These are phyloP conservation scores for Novymonas esmeraldas DNA, from an alignment of 208 protist species.

Conservation along the genomic window DNA sequence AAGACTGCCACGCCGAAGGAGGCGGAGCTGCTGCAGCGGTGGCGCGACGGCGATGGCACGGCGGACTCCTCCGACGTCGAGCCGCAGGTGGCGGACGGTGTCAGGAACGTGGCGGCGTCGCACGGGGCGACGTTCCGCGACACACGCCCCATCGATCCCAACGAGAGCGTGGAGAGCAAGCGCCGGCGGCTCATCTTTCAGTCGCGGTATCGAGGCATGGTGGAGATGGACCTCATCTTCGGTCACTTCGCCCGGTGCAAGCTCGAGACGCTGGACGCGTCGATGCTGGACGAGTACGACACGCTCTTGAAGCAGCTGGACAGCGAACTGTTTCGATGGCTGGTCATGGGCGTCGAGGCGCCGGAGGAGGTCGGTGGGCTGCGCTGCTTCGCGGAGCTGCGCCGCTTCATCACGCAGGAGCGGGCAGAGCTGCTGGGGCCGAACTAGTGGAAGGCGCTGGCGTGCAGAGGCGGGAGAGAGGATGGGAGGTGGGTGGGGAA, in stretches of 20 bases:
- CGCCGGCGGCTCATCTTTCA: slow-evolving; percentile 82
- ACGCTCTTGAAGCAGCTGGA: slow-evolving; percentile 82
- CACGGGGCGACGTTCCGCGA: slow-evolving; percentile 71
- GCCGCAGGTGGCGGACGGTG: slow-evolving; percentile 18
- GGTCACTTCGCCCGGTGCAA: slow-evolving; percentile 76
- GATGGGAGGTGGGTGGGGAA: no score
- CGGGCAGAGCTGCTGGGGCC: slow-evolving; percentile 58
- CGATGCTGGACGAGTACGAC: slow-evolving; percentile 85
- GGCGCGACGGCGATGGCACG: slow-evolving; percentile 28
- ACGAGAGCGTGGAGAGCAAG: slow-evolving; percentile 67
- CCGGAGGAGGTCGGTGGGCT: slow-evolving; percentile 57
- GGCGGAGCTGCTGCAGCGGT: slow-evolving; percentile 41
- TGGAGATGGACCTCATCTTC: slow-evolving; percentile 91
- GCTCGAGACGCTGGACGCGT: slow-evolving; percentile 40
- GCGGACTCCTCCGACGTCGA: slow-evolving; percentile 29
- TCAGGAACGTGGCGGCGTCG: slow-evolving; percentile 36
- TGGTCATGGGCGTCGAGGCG: slow-evolving; percentile 67
- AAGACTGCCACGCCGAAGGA: slow-evolving; percentile 37
- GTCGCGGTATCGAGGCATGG: slow-evolving; percentile 87
- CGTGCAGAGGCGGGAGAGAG: no score
- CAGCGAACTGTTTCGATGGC: slow-evolving; percentile 86
- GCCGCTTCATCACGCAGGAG: slow-evolving; percentile 65
- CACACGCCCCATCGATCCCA: slow-evolving; percentile 44
- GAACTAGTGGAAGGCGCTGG: no score
- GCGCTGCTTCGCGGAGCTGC: slow-evolving; percentile 45